Evolutionary conservation across 139 green algal species (phyloP).

Genomic region (Yamagishiella unicocca): DNA sequence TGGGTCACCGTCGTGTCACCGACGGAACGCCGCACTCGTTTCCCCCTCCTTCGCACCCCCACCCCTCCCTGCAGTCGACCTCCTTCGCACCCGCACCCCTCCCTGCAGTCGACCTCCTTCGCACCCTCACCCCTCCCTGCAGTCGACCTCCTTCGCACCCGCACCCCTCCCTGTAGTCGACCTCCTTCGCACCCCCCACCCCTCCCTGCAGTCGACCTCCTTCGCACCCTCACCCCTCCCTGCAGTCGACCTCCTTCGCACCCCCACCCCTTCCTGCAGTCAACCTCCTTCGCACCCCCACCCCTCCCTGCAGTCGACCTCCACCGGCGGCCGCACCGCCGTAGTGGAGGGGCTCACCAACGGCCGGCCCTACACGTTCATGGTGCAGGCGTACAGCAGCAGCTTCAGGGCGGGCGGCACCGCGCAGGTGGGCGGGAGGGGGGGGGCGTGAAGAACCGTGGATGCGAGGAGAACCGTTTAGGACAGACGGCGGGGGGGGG

Average conservation of each 20-base stretch:
- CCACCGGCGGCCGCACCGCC: neutral
- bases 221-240: neutral
- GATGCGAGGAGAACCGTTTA: no score
- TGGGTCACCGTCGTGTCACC: no score
- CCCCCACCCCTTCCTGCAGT: neutral
- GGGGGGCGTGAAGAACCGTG: neutral
- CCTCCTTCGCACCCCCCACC: neutral
- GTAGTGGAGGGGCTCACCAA: constrained; percentile 37
- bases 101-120: no score
- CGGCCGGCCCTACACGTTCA: constrained; percentile 12
- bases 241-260: no score
- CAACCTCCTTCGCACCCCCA: neutral
- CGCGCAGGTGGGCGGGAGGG: neutral
- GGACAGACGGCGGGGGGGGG: no score
- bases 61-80: no score
- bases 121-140: no score
- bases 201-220: neutral
- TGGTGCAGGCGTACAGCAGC: constrained; percentile 16
- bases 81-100: no score
- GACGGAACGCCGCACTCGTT: no score
- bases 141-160: no score
- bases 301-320: constrained; percentile 23
- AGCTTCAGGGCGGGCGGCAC: neutral
- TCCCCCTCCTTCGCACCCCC: no score
- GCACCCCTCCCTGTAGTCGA: neutral